Percentiles rank a stretch among this genome's conserved stretches.
phyloP scores from a whole-genome alignment of 176 grass and related monocot genomes.

The Olyra latifolia region DNA sequence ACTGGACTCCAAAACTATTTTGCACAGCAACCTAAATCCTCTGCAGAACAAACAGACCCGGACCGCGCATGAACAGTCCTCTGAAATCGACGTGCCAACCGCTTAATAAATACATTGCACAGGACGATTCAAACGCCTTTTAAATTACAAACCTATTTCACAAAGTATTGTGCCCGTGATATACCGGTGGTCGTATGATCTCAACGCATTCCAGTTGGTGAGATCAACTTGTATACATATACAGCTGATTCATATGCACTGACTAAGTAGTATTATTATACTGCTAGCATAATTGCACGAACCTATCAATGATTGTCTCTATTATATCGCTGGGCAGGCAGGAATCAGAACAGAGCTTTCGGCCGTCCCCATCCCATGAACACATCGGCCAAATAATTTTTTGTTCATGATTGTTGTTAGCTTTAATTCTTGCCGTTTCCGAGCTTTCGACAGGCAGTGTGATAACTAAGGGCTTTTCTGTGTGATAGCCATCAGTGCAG shows the following conservation, averaged over 20 bases:
- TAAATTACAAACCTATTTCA: not conserved
- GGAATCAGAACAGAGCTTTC: not conserved
- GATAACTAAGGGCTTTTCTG: not conserved
- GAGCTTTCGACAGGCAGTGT: not conserved
- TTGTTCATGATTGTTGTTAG: conserved; percentile 23
- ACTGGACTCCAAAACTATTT: too few relatives aligned
- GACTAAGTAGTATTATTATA: not conserved
- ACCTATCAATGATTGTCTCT: not conserved
- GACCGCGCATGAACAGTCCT: too few relatives aligned
- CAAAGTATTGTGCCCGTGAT: not conserved
- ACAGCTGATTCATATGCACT: not conserved
- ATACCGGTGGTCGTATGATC: not conserved
- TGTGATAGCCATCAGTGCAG: not conserved
- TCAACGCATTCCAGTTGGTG: not conserved
- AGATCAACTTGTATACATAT: not conserved
- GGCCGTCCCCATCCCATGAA: not conserved
- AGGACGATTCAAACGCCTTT: too few relatives aligned
- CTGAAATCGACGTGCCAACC: too few relatives aligned
- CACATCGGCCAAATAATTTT: not conserved
- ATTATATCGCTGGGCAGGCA: not conserved
- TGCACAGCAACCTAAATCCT: too few relatives aligned
- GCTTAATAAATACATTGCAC: too few relatives aligned
- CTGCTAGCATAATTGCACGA: not conserved
- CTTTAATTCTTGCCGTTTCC: not conserved
- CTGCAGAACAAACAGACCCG: too few relatives aligned